phyloP scores from a whole-genome alignment of 371 early-diverging fungal genomes.

The Haplosporangium sp. region DNA sequence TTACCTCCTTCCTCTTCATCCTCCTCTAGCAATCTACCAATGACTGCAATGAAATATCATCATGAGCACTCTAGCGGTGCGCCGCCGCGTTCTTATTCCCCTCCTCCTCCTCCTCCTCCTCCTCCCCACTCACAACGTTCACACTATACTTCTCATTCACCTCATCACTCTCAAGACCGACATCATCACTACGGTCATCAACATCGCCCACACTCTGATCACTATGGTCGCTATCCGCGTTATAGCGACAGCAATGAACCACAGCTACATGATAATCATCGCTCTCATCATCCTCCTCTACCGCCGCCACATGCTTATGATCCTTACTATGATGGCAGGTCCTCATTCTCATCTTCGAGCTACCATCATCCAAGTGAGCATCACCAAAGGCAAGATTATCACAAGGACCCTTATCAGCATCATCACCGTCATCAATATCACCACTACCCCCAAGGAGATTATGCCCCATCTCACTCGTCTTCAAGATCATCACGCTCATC shows the following conservation, averaged over 20 bases:
- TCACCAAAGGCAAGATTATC: not conserved
- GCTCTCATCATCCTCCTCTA: not conserved
- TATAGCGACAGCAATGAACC: slow-evolving; percentile 1
- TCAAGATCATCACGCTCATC: not conserved
- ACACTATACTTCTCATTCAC: not conserved
- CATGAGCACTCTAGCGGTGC: not conserved
- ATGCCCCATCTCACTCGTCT: not conserved
- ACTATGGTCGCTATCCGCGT: not conserved
- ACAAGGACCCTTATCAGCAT: not conserved
- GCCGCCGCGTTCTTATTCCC: not conserved
- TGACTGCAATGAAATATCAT: not conserved
- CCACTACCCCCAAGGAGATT: not conserved
- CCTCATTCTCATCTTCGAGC: not conserved
- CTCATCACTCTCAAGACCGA: not conserved
- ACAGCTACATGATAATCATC: not conserved
- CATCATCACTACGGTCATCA: not conserved
- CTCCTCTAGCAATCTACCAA: not conserved
- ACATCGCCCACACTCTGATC: not conserved
- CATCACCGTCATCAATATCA: not conserved
- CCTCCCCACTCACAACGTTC: not conserved
- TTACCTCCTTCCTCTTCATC: not conserved
- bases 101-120: not conserved
- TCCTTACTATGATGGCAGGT: not conserved
- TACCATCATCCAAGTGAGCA: slow-evolving; percentile 6
- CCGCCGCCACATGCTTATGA: not conserved